Percentiles rank a stretch among this genome's conserved stretches.
Conservation (phyloP, 139 green algal species). For the Chlamydomonas sp. region DNA sequence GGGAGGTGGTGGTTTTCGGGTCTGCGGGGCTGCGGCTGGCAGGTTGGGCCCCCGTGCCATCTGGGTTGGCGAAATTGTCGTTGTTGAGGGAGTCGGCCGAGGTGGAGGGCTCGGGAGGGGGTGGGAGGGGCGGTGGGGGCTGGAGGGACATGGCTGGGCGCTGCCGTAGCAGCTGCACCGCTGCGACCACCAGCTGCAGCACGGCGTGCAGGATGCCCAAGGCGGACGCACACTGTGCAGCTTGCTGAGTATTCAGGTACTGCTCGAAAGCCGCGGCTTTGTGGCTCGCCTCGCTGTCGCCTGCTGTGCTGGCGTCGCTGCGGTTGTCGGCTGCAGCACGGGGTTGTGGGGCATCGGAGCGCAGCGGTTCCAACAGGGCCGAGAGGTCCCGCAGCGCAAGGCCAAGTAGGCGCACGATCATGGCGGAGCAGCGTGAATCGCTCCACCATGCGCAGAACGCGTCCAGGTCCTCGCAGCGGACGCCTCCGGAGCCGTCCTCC, state of each 20-base stretch:
- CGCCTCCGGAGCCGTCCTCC: neutral
- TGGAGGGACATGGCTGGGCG: neutral
- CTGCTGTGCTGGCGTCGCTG: neutral
- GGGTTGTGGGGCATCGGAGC: neutral
- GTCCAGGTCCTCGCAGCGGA: neutral
- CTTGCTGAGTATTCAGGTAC: neutral
- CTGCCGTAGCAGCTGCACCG: slow-evolving; percentile 19
- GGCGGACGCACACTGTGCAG: neutral
- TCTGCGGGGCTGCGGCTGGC: too few species aligned
- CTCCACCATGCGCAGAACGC: neutral
- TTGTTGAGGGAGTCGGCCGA: neutral
- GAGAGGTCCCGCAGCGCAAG: neutral
- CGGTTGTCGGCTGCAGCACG: neutral
- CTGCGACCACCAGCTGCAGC: slow-evolving; percentile 25
- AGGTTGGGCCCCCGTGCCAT: too few species aligned
- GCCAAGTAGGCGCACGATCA: neutral
- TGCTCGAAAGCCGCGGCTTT: neutral
- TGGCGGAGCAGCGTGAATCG: neutral
- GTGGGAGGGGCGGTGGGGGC: slow-evolving; percentile 17
- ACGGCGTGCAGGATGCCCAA: slow-evolving; percentile 12
- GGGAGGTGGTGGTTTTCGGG: too few species aligned
- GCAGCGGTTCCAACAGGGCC: neutral
- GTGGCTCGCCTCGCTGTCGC: neutral
- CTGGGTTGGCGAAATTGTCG: too few species aligned
- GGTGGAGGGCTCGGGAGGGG: neutral